These are phyloP conservation scores for Rhodomyrtus tomentosa DNA, from an alignment of 345 rosid genomes.

Conservation along the genomic window DNA sequence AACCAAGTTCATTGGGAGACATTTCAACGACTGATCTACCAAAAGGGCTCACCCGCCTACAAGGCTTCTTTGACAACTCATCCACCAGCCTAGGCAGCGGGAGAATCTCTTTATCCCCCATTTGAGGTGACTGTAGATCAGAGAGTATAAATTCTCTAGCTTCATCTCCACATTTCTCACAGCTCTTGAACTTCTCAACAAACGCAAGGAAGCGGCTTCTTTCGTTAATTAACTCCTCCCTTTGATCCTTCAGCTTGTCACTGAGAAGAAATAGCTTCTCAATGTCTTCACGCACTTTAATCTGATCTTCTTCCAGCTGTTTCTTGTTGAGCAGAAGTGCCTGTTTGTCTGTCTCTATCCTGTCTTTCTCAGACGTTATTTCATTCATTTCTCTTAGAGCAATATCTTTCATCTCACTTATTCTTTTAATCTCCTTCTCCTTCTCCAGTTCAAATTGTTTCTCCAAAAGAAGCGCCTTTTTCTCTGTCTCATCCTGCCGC, in stretches of 20 bases:
- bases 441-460: constrained; percentile 29
- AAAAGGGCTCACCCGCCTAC: constrained; percentile 12
- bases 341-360: constrained; percentile 36
- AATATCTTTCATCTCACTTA: constrained; percentile 31
- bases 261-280: constrained; percentile 49
- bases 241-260: constrained; percentile 39
- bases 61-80: constrained; percentile 16
- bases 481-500: constrained; percentile 45
- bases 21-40: constrained; percentile 15
- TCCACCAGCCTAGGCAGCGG: constrained; percentile 18
- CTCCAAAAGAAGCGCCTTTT: constrained; percentile 27
- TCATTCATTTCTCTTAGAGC: constrained; percentile 43
- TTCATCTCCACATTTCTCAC: constrained; percentile 50
- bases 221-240: constrained; percentile 35
- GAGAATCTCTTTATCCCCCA: constrained; percentile 18
- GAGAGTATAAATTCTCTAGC: constrained; percentile 42
- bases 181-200: constrained; percentile 50
- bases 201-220: constrained; percentile 41
- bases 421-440: constrained; percentile 31
- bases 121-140: constrained; percentile 41
- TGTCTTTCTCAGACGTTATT: constrained; percentile 28
- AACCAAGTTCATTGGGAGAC: constrained; percentile 14
- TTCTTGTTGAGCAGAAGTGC: constrained; percentile 35
- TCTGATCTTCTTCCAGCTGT: constrained; percentile 38
- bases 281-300: constrained; percentile 52